Evolutionary conservation across 306 rosid genomes (phyloP).

Genomic region (Abrus pulchellus): DNA sequence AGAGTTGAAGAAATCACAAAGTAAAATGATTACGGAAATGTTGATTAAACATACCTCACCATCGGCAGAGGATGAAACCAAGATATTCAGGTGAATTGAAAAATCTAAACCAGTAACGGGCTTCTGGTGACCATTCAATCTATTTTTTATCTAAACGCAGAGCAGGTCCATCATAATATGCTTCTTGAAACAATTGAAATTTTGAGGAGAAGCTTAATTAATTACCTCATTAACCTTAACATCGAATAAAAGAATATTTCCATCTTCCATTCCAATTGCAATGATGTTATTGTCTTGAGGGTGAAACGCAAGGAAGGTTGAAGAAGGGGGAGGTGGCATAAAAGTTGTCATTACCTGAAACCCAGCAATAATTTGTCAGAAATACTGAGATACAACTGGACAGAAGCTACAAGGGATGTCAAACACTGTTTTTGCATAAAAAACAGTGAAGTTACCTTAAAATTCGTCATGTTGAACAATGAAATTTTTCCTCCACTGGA

Average conservation of each 20-base stretch:
- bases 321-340: slow-evolving; percentile 78
- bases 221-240: slow-evolving; percentile 74
- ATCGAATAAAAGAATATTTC: slow-evolving; percentile 73
- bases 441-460: slow-evolving; percentile 28
- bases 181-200: slow-evolving; percentile 16
- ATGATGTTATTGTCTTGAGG: slow-evolving; percentile 84
- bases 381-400: background rate
- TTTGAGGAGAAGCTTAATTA: slow-evolving; percentile 5
- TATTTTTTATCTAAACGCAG: slow-evolving; percentile 65
- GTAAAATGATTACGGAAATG: background rate
- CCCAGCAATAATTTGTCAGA: slow-evolving; percentile 20
- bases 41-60: slow-evolving; percentile 66
- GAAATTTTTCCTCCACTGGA: slow-evolving; percentile 76
- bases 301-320: slow-evolving; percentile 77
- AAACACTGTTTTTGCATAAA: background rate
- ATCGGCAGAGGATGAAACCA: slow-evolving; percentile 82
- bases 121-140: slow-evolving; percentile 81
- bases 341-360: slow-evolving; percentile 78
- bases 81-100: slow-evolving; percentile 68
- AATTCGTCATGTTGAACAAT: slow-evolving; percentile 52
- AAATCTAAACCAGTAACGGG: slow-evolving; percentile 82
- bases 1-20: background rate
- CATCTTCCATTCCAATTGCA: slow-evolving; percentile 89
- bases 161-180: slow-evolving; percentile 18
- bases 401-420: background rate